A percentile compares a stretch with the other conserved stretches of the same genome.
These are phyloP conservation scores for Clarireedia hainanense DNA, from an alignment of 2,329 filamentous ascomycete species.

Conservation along the genomic window DNA sequence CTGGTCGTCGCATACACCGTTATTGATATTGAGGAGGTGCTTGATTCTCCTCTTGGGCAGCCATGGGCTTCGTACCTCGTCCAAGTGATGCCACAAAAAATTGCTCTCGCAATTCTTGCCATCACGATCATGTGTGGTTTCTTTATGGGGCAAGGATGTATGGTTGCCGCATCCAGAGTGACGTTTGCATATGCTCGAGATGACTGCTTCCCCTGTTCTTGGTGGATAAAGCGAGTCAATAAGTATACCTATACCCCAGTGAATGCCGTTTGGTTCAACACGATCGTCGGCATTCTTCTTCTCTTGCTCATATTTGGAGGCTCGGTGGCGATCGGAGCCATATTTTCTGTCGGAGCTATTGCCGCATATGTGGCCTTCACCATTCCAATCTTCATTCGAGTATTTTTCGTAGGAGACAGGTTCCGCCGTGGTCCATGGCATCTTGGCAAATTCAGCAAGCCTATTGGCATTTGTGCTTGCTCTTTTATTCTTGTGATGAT, in stretches of 20 bases:
- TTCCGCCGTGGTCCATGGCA: slow-evolving; percentile 61
- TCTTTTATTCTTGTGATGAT: slow-evolving; percentile 57
- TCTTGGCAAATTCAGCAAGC: slow-evolving; percentile 48
- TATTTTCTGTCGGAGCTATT: slow-evolving; percentile 61
- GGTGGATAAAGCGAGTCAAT: slow-evolving; percentile 52
- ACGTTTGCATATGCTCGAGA: slow-evolving; percentile 65
- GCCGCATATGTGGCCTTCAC: slow-evolving; percentile 54
- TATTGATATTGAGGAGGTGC: slow-evolving; percentile 46
- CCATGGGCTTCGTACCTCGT: slow-evolving; percentile 62
- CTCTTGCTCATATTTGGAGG: slow-evolving; percentile 58
- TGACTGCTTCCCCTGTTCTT: slow-evolving; percentile 55
- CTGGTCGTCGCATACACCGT: slow-evolving; percentile 64
- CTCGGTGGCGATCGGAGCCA: slow-evolving; percentile 49
- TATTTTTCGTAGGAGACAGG: slow-evolving; percentile 51
- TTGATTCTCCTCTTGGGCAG: slow-evolving; percentile 56
- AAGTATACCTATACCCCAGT: slow-evolving; percentile 52
- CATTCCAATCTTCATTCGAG: slow-evolving; percentile 46
- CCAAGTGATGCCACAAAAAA: slow-evolving; percentile 52
- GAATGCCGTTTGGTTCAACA: slow-evolving; percentile 61
- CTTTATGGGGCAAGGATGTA: slow-evolving; percentile 63
- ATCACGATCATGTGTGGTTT: slow-evolving; percentile 60
- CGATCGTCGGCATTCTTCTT: slow-evolving; percentile 46
- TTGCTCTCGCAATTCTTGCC: slow-evolving; percentile 48
- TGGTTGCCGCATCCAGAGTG: slow-evolving; percentile 55
- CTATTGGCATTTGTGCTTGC: slow-evolving; percentile 46